Conservation (phyloP, 106 monocot genomes). For the Acorus gramineus region DNA sequence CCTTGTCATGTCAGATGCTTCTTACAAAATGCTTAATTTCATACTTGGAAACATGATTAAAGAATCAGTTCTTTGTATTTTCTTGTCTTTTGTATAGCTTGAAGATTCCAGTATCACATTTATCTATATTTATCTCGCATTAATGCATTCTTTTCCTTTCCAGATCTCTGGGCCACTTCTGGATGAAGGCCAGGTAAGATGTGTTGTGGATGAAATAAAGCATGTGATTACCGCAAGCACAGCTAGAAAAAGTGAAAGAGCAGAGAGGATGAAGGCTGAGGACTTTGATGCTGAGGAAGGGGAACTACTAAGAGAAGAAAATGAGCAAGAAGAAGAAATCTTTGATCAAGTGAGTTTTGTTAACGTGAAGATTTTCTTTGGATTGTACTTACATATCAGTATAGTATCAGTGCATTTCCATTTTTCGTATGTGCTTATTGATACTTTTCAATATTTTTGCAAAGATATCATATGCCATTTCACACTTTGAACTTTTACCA, state of each 20-base stretch:
- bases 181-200: conserved; percentile 62
- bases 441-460: too few relatives aligned
- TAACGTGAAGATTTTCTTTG: too few relatives aligned
- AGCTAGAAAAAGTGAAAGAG: conserved; percentile 68
- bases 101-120: neutral
- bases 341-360: conserved; percentile 54
- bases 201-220: conserved; percentile 86
- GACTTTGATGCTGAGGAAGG: conserved; percentile 98
- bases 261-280: conserved; percentile 73
- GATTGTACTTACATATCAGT: too few relatives aligned
- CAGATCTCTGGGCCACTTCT: conserved; percentile 79
- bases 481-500: too few relatives aligned
- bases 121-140: too few relatives aligned
- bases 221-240: conserved; percentile 82
- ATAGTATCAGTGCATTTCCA: too few relatives aligned
- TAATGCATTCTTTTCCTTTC: conserved; percentile 1
- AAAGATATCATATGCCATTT: too few relatives aligned
- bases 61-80: neutral
- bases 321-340: conserved; percentile 95
- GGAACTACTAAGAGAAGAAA: conserved; percentile 85
- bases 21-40: too few relatives aligned
- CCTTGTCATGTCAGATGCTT: too few relatives aligned
- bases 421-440: too few relatives aligned
- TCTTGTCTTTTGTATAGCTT: neutral
- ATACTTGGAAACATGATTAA: too few relatives aligned